Percentiles rank a stretch among this genome's conserved stretches.
Conservation (phyloP, 83 land plant species). For the Diphasiastrum complanatum region DNA sequence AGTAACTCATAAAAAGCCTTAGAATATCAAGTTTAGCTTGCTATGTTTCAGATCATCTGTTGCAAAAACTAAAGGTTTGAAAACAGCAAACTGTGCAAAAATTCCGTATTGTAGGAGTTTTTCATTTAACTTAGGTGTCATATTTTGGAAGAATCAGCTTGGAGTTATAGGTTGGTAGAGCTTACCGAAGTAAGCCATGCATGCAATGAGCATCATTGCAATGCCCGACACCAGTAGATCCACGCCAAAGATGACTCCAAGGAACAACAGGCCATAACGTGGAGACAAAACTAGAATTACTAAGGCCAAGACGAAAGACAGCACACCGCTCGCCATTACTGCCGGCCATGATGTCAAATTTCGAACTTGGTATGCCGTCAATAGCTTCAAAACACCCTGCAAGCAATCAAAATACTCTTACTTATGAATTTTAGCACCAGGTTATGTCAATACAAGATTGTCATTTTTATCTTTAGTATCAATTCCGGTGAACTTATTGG, state of each 20-base stretch:
- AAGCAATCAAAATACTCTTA: too few species aligned
- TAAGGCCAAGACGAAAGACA: conserved; percentile 28
- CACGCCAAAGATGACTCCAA: conserved; percentile 27
- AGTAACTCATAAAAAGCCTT: too few species aligned
- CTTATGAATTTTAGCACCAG: too few species aligned
- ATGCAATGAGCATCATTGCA: conserved; percentile 26
- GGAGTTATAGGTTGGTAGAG: too few species aligned
- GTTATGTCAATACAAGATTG: not conserved
- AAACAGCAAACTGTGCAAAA: too few species aligned
- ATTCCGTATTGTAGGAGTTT: too few species aligned
- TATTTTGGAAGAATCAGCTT: too few species aligned
- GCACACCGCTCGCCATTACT: conserved; percentile 23
- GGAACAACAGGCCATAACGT: conserved; percentile 16
- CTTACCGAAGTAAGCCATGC: conserved; percentile 28
- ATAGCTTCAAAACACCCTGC: conserved; percentile 28
- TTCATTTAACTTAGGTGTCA: too few species aligned
- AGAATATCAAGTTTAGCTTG: too few species aligned
- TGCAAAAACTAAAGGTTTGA: too few species aligned
- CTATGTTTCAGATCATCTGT: too few species aligned
- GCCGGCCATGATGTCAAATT: conserved; percentile 32
- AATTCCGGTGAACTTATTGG: not conserved
- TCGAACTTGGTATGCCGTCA: conserved; percentile 33
- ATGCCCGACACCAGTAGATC: conserved; percentile 21
- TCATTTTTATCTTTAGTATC: not conserved
- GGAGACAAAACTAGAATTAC: conserved; percentile 17